Conservation (phyloP, 352 stramenopile species). For the Globisporangium polare region DNA sequence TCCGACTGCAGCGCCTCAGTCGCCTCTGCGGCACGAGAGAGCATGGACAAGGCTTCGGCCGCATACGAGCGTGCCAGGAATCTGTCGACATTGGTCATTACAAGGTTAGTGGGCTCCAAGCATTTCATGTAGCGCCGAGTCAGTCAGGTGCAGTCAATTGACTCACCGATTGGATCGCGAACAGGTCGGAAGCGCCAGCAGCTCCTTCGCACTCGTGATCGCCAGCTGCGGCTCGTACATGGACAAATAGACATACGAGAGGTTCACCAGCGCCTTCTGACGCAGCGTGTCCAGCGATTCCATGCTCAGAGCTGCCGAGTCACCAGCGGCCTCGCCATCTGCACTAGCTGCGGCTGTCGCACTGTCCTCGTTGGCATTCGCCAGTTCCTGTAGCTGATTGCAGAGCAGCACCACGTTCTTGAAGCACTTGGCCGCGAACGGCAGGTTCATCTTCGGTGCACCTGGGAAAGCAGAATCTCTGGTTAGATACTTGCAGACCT, state of each 20-base stretch:
- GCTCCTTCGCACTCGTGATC: constrained; percentile 75
- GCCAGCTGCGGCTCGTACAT: constrained; percentile 90
- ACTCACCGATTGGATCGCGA: constrained; percentile 65
- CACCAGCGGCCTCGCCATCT: constrained; percentile 9
- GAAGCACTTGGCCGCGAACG: constrained; percentile 86
- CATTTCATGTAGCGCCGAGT: not conserved
- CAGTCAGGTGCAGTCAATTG: not conserved
- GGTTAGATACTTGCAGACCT: not conserved
- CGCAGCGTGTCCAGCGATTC: constrained; percentile 64
- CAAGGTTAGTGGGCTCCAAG: not conserved
- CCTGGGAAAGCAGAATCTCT: constrained; percentile 9
- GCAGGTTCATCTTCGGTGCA: constrained; percentile 77
- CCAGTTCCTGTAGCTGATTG: constrained; percentile 63
- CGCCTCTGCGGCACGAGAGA: constrained; percentile 80
- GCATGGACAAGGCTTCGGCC: constrained; percentile 87
- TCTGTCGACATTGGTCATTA: constrained; percentile 11
- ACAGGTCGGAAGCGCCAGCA: constrained; percentile 62
- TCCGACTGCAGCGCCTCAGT: constrained; percentile 69
- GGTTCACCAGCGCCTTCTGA: constrained; percentile 84
- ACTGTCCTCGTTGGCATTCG: constrained; percentile 27
- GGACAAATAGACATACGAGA: constrained; percentile 89
- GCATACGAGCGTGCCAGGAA: constrained; percentile 85
- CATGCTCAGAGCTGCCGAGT: constrained; percentile 33
- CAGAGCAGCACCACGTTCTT: constrained; percentile 84
- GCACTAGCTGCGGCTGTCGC: constrained; percentile 18